Evolutionary conservation across 768 basidiomycete species (phyloP).

Genomic region (Xerocomus spinulosus): DNA sequence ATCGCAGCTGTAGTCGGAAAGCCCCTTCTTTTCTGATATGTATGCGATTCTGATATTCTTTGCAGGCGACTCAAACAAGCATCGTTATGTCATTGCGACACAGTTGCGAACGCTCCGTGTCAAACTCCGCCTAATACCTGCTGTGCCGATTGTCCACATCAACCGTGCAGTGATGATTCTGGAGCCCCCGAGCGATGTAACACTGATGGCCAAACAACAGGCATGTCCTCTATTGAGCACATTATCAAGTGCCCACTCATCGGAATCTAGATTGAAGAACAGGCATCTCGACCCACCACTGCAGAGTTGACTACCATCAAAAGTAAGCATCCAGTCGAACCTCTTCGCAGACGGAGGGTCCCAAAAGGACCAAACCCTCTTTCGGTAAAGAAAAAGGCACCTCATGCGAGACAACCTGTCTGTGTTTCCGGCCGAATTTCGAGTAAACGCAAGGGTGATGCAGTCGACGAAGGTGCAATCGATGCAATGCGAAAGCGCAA

Average conservation of each 20-base stretch:
- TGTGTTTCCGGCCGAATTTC: background rate
- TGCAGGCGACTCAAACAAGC: conserved; percentile 78
- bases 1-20: conserved; percentile 75
- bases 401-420: background rate
- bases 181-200: conserved; percentile 82
- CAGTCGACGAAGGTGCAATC: background rate
- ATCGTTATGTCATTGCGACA: conserved; percentile 86
- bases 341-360: conserved; percentile 56
- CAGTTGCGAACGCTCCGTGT: conserved; percentile 72
- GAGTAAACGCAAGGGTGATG: conserved; percentile 16
- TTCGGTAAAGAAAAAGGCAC: conserved; percentile 84
- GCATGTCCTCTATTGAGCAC: conserved; percentile 33
- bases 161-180: conserved; percentile 91
- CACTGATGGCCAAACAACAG: conserved; percentile 60
- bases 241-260: background rate
- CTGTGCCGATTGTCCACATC: conserved; percentile 85
- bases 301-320: conserved; percentile 46
- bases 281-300: conserved; percentile 47
- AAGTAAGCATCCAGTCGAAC: conserved; percentile 29
- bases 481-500: conserved; percentile 18
- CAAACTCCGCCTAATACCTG: conserved; percentile 69
- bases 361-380: conserved; percentile 91
- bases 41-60: conserved; percentile 4
- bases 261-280: conserved; percentile 55
- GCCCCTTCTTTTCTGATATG: background rate